Evolutionary conservation across 306 rosid species (phyloP).

Genomic region (Fragaria ananassa): DNA sequence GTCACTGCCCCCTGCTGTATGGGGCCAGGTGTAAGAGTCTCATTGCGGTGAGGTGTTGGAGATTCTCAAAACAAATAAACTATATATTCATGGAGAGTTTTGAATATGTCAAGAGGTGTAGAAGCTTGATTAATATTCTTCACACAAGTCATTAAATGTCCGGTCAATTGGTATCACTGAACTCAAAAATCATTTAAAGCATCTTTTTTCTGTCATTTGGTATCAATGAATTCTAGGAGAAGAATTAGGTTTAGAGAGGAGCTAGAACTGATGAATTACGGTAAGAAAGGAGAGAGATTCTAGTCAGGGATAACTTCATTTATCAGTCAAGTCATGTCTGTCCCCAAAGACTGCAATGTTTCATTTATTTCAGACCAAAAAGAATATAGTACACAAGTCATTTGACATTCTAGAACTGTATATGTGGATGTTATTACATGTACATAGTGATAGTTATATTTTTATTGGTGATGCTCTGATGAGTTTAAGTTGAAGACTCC

Average conservation of each 20-base stretch:
- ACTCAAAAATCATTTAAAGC: not conserved
- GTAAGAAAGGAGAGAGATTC: not conserved
- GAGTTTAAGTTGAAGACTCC: too few relatives aligned
- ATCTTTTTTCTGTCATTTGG: not conserved
- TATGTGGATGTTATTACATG: too few relatives aligned
- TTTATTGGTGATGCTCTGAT: too few relatives aligned
- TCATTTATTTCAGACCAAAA: not conserved
- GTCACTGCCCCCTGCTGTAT: not conserved
- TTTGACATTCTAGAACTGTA: not conserved
- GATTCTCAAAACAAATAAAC: not conserved
- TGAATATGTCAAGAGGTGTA: not conserved
- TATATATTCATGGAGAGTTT: not conserved
- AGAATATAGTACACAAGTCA: not conserved
- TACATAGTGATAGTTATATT: too few relatives aligned
- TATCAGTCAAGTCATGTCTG: not conserved
- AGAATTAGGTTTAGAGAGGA: not conserved
- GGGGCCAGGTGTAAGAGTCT: conserved; percentile 3
- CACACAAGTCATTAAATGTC: not conserved
- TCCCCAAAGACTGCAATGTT: not conserved
- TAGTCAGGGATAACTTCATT: not conserved
- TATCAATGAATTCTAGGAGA: not conserved
- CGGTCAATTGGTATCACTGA: too few relatives aligned
- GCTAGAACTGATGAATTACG: not conserved
- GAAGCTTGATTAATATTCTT: not conserved
- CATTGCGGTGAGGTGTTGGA: not conserved